These are phyloP conservation scores for Pseudogymnoascus sp. DNA, from an alignment of 2,329 filamentous ascomycete genomes.

Conservation along the genomic window DNA sequence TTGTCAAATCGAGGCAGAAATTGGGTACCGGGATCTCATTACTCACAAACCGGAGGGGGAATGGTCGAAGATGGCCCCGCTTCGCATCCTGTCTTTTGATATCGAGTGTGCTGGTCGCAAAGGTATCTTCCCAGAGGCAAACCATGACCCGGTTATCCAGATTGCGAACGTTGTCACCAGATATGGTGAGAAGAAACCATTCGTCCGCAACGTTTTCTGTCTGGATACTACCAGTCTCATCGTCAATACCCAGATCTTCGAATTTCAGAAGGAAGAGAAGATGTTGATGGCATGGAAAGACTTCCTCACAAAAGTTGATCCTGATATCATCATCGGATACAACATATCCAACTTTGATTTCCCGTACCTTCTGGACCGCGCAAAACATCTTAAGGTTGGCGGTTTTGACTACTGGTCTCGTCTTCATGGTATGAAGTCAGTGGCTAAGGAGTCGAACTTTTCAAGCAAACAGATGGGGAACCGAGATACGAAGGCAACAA, in stretches of 20 bases:
- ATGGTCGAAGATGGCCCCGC: conserved; percentile 95
- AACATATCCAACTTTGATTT: conserved; percentile 99
- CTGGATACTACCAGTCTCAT: conserved; percentile 87
- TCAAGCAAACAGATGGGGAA: conserved; percentile 98
- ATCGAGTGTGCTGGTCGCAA: conserved; percentile 98
- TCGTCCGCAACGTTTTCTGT: conserved; percentile 93
- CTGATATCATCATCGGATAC: conserved; percentile 97
- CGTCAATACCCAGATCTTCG: conserved; percentile 86
- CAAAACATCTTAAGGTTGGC: conserved; percentile 69
- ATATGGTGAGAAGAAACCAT: conserved; percentile 93
- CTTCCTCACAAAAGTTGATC: conserved; percentile 83
- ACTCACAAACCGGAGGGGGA: conserved; percentile 84
- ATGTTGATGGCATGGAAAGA: conserved; percentile 92
- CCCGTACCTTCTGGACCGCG: conserved; percentile 84
- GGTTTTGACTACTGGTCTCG: conserved; percentile 86
- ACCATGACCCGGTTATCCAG: conserved; percentile 90
- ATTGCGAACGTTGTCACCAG: conserved; percentile 93
- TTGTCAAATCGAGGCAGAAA: conserved; percentile 89
- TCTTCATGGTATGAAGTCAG: conserved; percentile 61
- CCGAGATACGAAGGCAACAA: conserved; percentile 87
- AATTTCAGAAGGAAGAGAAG: conserved; percentile 71
- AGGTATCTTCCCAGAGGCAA: conserved; percentile 90
- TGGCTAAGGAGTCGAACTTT: conserved; percentile 73
- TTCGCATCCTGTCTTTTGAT: conserved; percentile 91
- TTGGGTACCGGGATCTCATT: conserved; percentile 75